Base-by-base conservation (phyloP, 2,329 filamentous ascomycete species). In the Magnaporthales sp. region DNA sequence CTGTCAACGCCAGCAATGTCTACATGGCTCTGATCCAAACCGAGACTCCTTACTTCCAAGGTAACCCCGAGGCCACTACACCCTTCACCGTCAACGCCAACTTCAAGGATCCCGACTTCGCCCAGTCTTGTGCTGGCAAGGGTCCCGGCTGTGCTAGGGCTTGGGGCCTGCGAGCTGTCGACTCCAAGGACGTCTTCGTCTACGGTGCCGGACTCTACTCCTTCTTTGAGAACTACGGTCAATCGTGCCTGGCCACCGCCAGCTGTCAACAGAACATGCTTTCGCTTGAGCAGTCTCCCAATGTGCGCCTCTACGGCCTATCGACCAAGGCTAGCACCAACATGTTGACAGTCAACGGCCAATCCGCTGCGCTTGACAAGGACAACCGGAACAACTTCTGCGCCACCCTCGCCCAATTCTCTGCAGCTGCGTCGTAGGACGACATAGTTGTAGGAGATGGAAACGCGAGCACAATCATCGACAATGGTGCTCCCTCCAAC, bases 31-130 rank as follows among this genome's bases (percentile, higher is more conserved):
- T 91, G 64, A 92, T 96, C 72, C 93, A 97, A 80, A 91, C 91
- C 3, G 94, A 97, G 80, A 97, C 93, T 5, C 91, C 93, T 32
- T 93, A 91, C 81, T 92, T 90, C 83, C 91, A 96, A 79, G 86
- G 90, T 75, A 93, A 94, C 80, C 92, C 93, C 4, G 84, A 90
- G 71, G 86, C 91, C 2, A 82, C 85, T 10, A 81, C 85, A 10
- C 90, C 89, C 54, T 92, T 90, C 77, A 80, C 80, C 0, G 78
- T 81, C 69, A 86, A 89, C 72, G 70, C 82, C 22, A 78, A 78
- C 7, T 91, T 83, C 72, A 77, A 76, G 62, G 91, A 94, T 74
- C 91, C 93, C 0, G 83, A 88, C 71, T 97, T 95, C 75, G 78
- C 73, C 22, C 72, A 79, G 2, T 79, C 80, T 62, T 91, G 89